These are phyloP conservation scores for Apiospora rasikravindrae DNA, from an alignment of 2,329 filamentous ascomycete genomes.

Conservation along the genomic window DNA sequence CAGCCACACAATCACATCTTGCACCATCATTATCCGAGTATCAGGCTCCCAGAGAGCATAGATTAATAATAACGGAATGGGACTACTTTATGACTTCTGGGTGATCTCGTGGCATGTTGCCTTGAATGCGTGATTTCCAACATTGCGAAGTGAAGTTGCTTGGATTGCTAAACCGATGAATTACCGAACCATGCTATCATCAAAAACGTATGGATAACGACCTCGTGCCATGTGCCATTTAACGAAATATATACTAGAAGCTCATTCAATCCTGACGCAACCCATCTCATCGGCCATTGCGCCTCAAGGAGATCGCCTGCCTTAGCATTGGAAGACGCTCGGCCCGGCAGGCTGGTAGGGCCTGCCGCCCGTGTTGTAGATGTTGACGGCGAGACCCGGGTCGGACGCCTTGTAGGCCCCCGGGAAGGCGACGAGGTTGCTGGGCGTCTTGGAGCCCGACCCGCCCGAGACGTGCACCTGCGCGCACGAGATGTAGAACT, in stretches of 20 bases:
- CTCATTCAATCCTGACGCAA: not conserved
- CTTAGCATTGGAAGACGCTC: conserved; percentile 22
- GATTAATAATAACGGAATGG: conserved; percentile 6
- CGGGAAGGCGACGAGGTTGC: conserved; percentile 46
- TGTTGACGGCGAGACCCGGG: conserved; percentile 49
- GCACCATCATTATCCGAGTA: not conserved
- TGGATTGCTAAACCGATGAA: not conserved
- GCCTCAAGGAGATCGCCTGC: not conserved
- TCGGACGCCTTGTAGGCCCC: conserved; percentile 43
- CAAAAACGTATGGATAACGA: too few species aligned
- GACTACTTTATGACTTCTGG: not conserved
- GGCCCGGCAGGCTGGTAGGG: conserved; percentile 23
- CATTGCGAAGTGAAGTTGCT: not conserved
- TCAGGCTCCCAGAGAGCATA: not conserved
- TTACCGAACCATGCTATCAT: not conserved
- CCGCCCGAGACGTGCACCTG: conserved; percentile 42
- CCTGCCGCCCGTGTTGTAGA: conserved; percentile 41
- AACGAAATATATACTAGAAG: not conserved
- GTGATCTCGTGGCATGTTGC: too few species aligned
- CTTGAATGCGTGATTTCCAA: not conserved
- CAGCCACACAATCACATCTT: not conserved
- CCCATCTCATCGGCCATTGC: not conserved
- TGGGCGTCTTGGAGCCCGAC: conserved; percentile 38
- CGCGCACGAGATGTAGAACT: conserved; percentile 42
- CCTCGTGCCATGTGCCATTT: not conserved